A percentile compares a stretch with the other conserved stretches of the same genome.
Conservation (phyloP, 352 stramenopile species). For the Globisporangium middletonii region DNA sequence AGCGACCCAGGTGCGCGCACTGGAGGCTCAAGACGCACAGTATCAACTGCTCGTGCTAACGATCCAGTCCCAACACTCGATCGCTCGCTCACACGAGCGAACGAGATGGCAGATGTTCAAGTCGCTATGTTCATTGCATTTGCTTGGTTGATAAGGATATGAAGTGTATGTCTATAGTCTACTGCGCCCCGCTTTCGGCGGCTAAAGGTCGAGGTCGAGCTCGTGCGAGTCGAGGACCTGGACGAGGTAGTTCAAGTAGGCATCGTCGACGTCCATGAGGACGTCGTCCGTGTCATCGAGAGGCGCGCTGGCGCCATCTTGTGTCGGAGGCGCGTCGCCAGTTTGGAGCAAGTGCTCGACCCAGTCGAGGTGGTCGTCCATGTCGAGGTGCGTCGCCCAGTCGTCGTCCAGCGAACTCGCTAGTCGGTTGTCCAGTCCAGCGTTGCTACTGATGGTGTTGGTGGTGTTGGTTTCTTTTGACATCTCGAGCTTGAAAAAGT, state of each 20-base stretch:
- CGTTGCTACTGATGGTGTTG: neutral
- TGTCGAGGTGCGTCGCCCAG: neutral
- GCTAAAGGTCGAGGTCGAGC: no score
- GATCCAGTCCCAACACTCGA: no score
- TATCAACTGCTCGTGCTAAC: no score
- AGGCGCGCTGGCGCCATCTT: no score
- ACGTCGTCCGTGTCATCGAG: neutral
- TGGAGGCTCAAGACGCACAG: no score
- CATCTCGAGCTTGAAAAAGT: constrained; percentile 11
- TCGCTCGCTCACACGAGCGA: no score
- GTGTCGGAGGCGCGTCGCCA: neutral
- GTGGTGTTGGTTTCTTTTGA: neutral
- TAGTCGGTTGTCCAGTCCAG: neutral
- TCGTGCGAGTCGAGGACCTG: constrained; percentile 4
- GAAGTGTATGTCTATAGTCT: neutral
- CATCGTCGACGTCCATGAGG: constrained; percentile 4
- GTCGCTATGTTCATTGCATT: no score
- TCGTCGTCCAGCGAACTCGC: neutral
- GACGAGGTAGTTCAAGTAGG: constrained; percentile 6
- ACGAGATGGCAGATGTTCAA: no score
- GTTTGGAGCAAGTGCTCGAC: neutral
- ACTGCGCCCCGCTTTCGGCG: no score
- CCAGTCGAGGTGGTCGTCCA: neutral
- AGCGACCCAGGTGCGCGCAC: no score
- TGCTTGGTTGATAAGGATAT: no score